Base-by-base conservation (phyloP, 2,329 filamentous ascomycete genomes). In the Trichoderma hamatum region DNA sequence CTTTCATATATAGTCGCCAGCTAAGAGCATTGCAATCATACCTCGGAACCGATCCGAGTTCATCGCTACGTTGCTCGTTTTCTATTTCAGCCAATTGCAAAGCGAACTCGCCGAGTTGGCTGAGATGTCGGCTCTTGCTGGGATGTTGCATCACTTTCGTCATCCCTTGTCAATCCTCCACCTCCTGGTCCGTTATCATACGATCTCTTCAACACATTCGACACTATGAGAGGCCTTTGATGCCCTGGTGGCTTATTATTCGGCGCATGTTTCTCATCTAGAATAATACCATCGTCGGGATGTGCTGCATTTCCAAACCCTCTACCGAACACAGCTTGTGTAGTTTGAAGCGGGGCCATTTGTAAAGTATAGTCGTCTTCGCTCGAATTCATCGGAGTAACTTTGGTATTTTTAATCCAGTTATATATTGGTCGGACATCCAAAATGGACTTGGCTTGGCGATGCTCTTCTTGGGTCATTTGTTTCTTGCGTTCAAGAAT, bases 401-500 rank as follows among this genome's bases (percentile, higher is more conserved):
- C 84, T 60, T 76, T 80, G 1, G 83, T 82, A 65, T 87, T 84
- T 69, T 82, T 79, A 51, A 90, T 87, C 87, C 87, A 90, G 70
- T 87, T 82, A 73, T 86, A 88, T 61, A 90, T 85, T 0, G 82
- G 81, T 26, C 80, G 76, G 72, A 89, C 85, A 70, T 89, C 87
- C 5, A 89, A 75, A n/a, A 89, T 83, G 5, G 81, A 83, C 73
- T 85, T 88, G 71, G 84, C 83, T 65, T 81, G 82, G 58, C 83
- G 82, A 70, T 89, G 86, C 73, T 90, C 88, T 2, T 85, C 85
- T 68, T 88, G 88, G 0, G 90, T 92, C 92, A 97, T 95, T 39
- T 89, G 84, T 72, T 88, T 86, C 55, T 92, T 85, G 5, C 92
- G 87, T 69, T 90, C 84, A 5, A 96, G 83, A 74, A 98, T 95